These are phyloP conservation scores for Inosperma sp. DNA, from an alignment of 768 basidiomycete species.

Conservation along the genomic window DNA sequence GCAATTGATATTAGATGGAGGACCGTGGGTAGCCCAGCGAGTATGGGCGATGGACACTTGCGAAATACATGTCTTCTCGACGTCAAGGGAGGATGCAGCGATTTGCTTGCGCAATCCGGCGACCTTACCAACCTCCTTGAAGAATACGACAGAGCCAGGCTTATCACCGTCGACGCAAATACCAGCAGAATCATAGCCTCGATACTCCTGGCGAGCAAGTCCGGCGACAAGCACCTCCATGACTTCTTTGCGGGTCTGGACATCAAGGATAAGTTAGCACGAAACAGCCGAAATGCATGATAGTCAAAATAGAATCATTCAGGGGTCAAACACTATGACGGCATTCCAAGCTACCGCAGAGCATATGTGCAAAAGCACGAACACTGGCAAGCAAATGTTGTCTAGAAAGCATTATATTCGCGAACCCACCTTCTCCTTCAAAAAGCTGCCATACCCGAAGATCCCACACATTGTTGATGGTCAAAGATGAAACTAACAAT, in stretches of 20 bases:
- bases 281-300: conserved; percentile 15
- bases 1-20: conserved; percentile 84
- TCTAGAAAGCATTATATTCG: conserved; percentile 5
- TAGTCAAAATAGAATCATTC: conserved; percentile 10
- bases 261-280: conserved; percentile 19
- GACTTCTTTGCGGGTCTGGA: conserved; percentile 81
- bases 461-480: conserved; percentile 78
- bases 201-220: conserved; percentile 93
- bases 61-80: conserved; percentile 69
- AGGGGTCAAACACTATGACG: not conserved
- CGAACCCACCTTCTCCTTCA: conserved; percentile 83
- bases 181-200: conserved; percentile 96
- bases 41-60: conserved; percentile 99
- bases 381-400: not conserved
- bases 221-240: conserved; percentile 89
- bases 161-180: conserved; percentile 90
- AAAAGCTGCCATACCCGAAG: conserved; percentile 92
- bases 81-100: conserved; percentile 62
- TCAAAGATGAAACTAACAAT: not conserved
- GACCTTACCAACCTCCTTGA: conserved; percentile 99
- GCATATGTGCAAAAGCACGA: not conserved
- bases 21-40: conserved; percentile 98
- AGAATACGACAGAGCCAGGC: conserved; percentile 68
- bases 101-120: conserved; percentile 89
- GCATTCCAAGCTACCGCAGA: not conserved